Percentiles rank a stretch among this genome's conserved stretches.
Evolutionary conservation across 352 stramenopile genomes (phyloP).

Genomic region (Thalassiosira sp.): DNA sequence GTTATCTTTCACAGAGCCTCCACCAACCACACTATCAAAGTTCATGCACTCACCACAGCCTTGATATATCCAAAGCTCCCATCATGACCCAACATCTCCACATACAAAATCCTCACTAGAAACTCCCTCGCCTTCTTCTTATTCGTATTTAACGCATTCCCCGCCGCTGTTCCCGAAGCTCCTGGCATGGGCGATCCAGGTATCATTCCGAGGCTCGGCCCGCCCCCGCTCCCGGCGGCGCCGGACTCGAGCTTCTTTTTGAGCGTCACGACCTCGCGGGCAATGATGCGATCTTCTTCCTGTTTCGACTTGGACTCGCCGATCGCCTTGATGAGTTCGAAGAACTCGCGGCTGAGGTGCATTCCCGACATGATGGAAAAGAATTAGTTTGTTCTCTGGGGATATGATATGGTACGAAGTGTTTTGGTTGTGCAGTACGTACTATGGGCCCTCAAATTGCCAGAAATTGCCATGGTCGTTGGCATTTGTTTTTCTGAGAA

Average conservation of each 20-base stretch:
- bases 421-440: no score
- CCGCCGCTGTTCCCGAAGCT: constrained; percentile 5
- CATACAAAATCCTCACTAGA: constrained; percentile 98
- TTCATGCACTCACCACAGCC: constrained; percentile 76
- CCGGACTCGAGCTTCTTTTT: constrained; percentile 91
- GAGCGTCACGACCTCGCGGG: constrained; percentile 92
- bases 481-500: background rate
- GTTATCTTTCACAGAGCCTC: background rate
- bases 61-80: constrained; percentile 98
- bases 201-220: constrained; percentile 30
- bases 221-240: constrained; percentile 10
- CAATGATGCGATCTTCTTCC: constrained; percentile 99
- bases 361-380: constrained; percentile 69
- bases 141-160: constrained; percentile 61
- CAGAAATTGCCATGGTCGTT: constrained; percentile 1
- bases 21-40: no score
- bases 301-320: constrained; percentile 99
- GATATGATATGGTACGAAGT: no score
- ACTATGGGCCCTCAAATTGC: no score
- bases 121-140: constrained; percentile 99
- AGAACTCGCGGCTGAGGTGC: constrained; percentile 95
- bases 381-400: constrained; percentile 2
- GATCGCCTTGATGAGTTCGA: constrained; percentile 99
- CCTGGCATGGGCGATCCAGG: constrained; percentile 29
- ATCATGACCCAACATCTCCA: constrained; percentile 99